Conservation (phyloP, 2,329 filamentous ascomycete species). For the Xenosphaeropsis pyriputrescens region DNA sequence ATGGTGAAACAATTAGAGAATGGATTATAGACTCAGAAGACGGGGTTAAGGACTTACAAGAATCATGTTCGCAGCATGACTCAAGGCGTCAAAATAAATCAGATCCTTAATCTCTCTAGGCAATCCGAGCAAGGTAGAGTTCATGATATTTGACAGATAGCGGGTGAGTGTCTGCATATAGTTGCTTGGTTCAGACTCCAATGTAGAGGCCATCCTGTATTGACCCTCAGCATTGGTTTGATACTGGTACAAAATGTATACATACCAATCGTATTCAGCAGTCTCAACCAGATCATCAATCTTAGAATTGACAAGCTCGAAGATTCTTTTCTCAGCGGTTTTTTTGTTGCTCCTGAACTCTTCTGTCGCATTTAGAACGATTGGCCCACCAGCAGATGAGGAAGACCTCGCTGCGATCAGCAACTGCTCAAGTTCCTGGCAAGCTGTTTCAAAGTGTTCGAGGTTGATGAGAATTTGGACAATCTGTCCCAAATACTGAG, state of each 20-base stretch:
- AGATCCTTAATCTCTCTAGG: conserved; percentile 93
- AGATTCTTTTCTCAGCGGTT: conserved; percentile 91
- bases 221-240: conserved; percentile 10
- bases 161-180: conserved; percentile 93
- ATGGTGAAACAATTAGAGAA: background rate
- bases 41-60: conserved; percentile 35
- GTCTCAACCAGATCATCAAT: conserved; percentile 96
- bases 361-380: conserved; percentile 70
- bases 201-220: conserved; percentile 36
- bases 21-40: background rate
- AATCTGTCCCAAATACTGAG: conserved; percentile 92
- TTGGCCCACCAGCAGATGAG: conserved; percentile 63
- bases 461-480: conserved; percentile 97
- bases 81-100: conserved; percentile 93
- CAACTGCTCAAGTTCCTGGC: conserved; percentile 74
- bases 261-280: conserved; percentile 86
- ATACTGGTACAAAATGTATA: conserved; percentile 7
- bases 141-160: conserved; percentile 94
- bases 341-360: conserved; percentile 86
- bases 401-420: conserved; percentile 76
- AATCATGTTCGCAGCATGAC: conserved; percentile 78
- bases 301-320: conserved; percentile 96
- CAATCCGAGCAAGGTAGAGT: conserved; percentile 80
- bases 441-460: conserved; percentile 91
- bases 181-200: conserved; percentile 62